Evolutionary conservation across 2,329 filamentous ascomycete species (phyloP), one percentile per base, ranked within the genome.

Genomic region (Xylariaceae sp.): DNA sequence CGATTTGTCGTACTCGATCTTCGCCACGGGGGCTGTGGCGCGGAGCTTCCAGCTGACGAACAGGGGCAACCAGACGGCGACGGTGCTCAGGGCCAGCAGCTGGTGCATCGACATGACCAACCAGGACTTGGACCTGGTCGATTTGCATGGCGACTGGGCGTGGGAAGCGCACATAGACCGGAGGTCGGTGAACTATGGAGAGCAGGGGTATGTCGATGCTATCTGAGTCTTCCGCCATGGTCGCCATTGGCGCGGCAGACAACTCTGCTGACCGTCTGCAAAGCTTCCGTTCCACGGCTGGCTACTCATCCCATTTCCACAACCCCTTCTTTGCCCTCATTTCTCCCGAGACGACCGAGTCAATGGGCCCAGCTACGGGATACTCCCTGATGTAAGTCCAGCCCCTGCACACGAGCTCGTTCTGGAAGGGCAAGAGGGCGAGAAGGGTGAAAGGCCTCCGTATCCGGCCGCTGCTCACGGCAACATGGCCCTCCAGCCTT

Each of bases 261-360:
- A n/a, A n/a, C n/a, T n/a, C n/a, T n/a, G 3, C 8, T 26, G 12
- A 28, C 13, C 36, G 40, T 41, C 2, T 9, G 16, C 13, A 40
- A 26, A 75, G 74, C 5, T 80, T 81, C 49, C 70, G 71, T 12
- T 80, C 75, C 43, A 68, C 63, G 0, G 68, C 66, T 3, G 77
- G 77, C 1, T 81, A 77, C 48, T 75, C 76, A 0, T 80, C 75
- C 0, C 74, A 80, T 43, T 58, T 75, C 2, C 73, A 80, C 49
- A 82, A 82, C 44, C 76, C 77, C 0, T 81, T 81, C 57, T 61
- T 81, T 15, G 65, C 72, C 0, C 54, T 82, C 2, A 62, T 73
- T 0, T 59, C 69, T 3, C 68, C 75, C 0, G 60, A 59, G 1
- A 74, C 77, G 0, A 81, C 76, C 1, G 77, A 82, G 45, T 66